These are phyloP conservation scores for Cladorrhinum samala DNA, from an alignment of 495 filamentous ascomycete genomes.

Conservation along the genomic window DNA sequence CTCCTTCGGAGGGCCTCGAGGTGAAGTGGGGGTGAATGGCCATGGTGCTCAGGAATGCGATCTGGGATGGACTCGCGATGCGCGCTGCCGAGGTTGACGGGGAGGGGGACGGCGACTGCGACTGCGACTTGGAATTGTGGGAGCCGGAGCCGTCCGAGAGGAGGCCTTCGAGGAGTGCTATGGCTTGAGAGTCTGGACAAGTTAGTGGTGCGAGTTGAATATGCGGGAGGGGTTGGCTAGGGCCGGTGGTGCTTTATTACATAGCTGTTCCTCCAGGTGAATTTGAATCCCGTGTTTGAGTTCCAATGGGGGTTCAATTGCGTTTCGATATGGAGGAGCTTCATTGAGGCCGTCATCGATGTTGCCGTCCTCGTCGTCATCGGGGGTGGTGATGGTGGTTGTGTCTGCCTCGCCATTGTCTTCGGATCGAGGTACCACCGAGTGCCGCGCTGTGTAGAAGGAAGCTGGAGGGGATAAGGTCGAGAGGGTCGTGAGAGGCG, in stretches of 20 bases:
- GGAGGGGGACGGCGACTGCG: too few relatives aligned
- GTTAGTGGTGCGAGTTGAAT: too few relatives aligned
- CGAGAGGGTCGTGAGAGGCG: constrained; percentile 17
- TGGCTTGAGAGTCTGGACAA: constrained; percentile 56
- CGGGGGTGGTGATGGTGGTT: constrained; percentile 16
- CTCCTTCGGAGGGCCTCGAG: constrained; percentile 29
- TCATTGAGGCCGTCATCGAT: background rate
- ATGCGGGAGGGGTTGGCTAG: too few relatives aligned
- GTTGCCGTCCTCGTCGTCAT: constrained; percentile 8
- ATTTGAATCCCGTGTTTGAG: constrained; percentile 60
- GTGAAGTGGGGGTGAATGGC: constrained; percentile 67
- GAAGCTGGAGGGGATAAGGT: constrained; percentile 18
- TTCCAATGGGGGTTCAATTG: constrained; percentile 52
- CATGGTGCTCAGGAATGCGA: constrained; percentile 62
- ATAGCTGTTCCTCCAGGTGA: constrained; percentile 70
- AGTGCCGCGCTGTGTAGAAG: constrained; percentile 18
- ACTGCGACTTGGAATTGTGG: constrained; percentile 10
- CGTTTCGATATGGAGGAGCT: constrained; percentile 40
- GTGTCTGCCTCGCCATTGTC: constrained; percentile 10
- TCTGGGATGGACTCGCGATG: constrained; percentile 49
- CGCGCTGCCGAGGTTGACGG: constrained; percentile 23
- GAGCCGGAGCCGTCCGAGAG: constrained; percentile 49
- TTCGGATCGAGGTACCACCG: background rate
- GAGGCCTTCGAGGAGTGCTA: constrained; percentile 60
- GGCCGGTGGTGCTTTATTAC: too few relatives aligned